Evolutionary conservation across 106 monocot species (phyloP).

Genomic region (Posidonia australis): DNA sequence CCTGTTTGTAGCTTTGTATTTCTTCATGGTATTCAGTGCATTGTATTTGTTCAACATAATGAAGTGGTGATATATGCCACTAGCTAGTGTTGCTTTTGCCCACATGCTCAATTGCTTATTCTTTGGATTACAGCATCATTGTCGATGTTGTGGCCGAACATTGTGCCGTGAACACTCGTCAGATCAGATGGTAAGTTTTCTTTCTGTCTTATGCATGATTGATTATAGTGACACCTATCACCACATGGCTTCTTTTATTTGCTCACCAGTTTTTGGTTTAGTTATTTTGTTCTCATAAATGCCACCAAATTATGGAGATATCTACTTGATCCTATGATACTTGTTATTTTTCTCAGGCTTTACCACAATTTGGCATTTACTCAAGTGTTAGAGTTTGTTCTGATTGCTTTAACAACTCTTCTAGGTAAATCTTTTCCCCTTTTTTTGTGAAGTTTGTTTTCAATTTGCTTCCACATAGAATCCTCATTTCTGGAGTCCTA

Average conservation of each 20-base stretch:
- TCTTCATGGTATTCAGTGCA: too few relatives aligned
- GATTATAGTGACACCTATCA: neutral
- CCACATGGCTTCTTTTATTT: neutral
- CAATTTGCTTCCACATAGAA: too few relatives aligned
- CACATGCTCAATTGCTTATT: neutral
- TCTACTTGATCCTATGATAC: neutral
- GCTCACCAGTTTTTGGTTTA: neutral
- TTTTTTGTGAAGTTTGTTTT: neutral
- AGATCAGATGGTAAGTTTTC: slow-evolving; percentile 60
- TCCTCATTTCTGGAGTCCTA: too few relatives aligned
- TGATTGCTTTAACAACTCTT: slow-evolving; percentile 80
- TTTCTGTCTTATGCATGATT: neutral
- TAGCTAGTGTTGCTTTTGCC: neutral
- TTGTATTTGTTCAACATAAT: too few relatives aligned
- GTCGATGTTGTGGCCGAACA: slow-evolving; percentile 86
- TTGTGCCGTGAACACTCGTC: slow-evolving; percentile 89
- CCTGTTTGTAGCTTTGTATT: too few relatives aligned
- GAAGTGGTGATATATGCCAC: neutral
- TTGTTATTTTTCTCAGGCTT: slow-evolving; percentile 35
- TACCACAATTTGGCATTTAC: slow-evolving; percentile 81
- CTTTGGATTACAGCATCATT: slow-evolving; percentile 61
- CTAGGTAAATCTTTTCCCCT: slow-evolving; percentile 41
- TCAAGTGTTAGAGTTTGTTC: slow-evolving; percentile 78
- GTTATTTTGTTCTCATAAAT: neutral
- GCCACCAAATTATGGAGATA: neutral